Evolutionary conservation across 306 rosid genomes (phyloP), one percentile per base, ranked within the genome.

Genomic region (Glycine tomentella): DNA sequence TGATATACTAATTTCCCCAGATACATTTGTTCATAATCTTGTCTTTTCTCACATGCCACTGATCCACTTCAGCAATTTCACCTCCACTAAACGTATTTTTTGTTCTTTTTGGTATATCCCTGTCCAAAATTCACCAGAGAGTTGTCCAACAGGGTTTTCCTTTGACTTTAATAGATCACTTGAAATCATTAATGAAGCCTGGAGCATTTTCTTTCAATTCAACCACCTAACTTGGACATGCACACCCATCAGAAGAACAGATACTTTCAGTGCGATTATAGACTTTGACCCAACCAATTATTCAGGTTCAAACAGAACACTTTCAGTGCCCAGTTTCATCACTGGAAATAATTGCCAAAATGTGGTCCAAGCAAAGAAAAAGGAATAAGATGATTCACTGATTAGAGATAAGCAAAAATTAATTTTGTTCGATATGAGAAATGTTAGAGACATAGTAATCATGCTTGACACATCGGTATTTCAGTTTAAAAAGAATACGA

Each of bases 311-410:
- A 25, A 25, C 31, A 25, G 31, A 76, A 74, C 66, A 82, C 56
- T 58, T 78, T 46, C 75, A 45, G 65, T 76, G 83, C 76, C 38
- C 75, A 40, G 17, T 56, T 75, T 72, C 49, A 71, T 62, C 34
- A 68, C 20, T 80, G 45, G 57, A 63, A 78, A 68, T 50, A 45
- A 34, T 64, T 15, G 59, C 44, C 10, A 38, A 49, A 61, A 13
- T 10, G 72, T n/a, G 48, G 61, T 11, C 57, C 61, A 48, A 25
- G 36, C 20, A 48, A 5, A 14, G 72, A 36, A 15, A 25, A 50
- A 76, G 40, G 9, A 72, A 72, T 33, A 34, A 72, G 64, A 72
- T 51, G 63, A 9, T 33, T 5, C 49, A 69, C 57, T 48, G 74
- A 69, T 5, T 2, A 51, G 48, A 45, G 49, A 46, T 46, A 61